Base-by-base conservation (phyloP, 2,329 filamentous ascomycete genomes). In the Coniochaeta sp. region DNA sequence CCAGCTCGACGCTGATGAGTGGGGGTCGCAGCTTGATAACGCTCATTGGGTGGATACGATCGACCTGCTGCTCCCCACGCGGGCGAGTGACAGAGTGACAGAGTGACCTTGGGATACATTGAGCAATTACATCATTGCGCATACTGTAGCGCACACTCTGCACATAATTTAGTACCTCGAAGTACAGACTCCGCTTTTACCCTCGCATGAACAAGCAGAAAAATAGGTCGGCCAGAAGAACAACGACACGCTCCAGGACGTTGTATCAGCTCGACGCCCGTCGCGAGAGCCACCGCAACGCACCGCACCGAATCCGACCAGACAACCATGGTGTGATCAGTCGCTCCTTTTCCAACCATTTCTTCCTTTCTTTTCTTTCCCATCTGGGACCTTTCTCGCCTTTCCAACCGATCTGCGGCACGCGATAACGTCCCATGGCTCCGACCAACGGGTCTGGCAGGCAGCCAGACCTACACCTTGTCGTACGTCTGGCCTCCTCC, bases 381-480 rank as follows among this genome's bases (percentile, higher is more conserved):
- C 47, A 4, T 24, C 57, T 32, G 22, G 55, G 24, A 44, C 17
- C 17, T 40, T 24, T 26, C 8, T 30, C n/a, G 16, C 17, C 9
- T 44, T 57, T 57, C 50, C 54, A 50, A 36, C 30, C 38, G 52
- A 58, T 57, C 30, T 36, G 28, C 55, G 50, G 60, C 58, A 59
- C 58, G 63, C 59, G 52, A 68, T 69, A 67, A 61, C 64, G 3
- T 55, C 64, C n/a, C 50, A 62, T 40, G 36, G 56, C 55, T 58
- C 60, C 63, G 38, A 50, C 63, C 55, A 68, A 64, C 57, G 59
- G 62, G 64, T 62, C 65, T 59, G 66, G 69, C 67, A 69, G 75
- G 69, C 67, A 73, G 63, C 76, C 77, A 60, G 78, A 82, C 62
- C 69, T 83, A 61, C 74, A 79, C 62, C 74, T 82, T 55, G 75